These are phyloP conservation scores for Pestalotiopsis sp. DNA, from an alignment of 2,329 filamentous ascomycete species.

Conservation along the genomic window DNA sequence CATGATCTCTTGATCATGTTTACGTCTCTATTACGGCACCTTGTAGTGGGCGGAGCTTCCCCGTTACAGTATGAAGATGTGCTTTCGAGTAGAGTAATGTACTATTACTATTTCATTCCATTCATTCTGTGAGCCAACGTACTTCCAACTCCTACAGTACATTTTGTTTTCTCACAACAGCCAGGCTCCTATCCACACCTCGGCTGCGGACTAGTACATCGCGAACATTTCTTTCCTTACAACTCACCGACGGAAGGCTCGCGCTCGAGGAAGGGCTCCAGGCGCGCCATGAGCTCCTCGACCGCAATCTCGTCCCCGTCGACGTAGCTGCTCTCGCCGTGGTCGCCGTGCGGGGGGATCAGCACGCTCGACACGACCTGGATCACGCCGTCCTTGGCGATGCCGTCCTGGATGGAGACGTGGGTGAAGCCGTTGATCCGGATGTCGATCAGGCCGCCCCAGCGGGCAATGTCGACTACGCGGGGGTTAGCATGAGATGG, in stretches of 20 bases:
- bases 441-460: constrained; percentile 70
- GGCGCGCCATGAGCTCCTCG: constrained; percentile 61
- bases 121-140: background rate
- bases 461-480: constrained; percentile 68
- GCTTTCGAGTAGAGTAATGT: too few relatives aligned
- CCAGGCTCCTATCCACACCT: background rate
- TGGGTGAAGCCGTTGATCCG: constrained; percentile 73
- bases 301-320: constrained; percentile 55
- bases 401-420: constrained; percentile 69
- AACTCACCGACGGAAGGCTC: background rate
- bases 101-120: background rate
- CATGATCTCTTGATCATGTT: too few relatives aligned
- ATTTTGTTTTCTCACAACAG: background rate
- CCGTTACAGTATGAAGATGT: too few relatives aligned
- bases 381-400: constrained; percentile 80
- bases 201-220: background rate
- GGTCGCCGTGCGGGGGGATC: constrained; percentile 69
- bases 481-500: background rate
- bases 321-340: constrained; percentile 33
- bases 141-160: background rate
- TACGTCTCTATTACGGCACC: too few relatives aligned
- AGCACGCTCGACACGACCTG: constrained; percentile 75
- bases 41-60: too few relatives aligned
- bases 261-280: constrained; percentile 32
- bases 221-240: background rate